Evolutionary conservation across 768 basidiomycete genomes (phyloP), one percentile per base, ranked within the genome.

Genomic region (Kondoa subrosea): DNA sequence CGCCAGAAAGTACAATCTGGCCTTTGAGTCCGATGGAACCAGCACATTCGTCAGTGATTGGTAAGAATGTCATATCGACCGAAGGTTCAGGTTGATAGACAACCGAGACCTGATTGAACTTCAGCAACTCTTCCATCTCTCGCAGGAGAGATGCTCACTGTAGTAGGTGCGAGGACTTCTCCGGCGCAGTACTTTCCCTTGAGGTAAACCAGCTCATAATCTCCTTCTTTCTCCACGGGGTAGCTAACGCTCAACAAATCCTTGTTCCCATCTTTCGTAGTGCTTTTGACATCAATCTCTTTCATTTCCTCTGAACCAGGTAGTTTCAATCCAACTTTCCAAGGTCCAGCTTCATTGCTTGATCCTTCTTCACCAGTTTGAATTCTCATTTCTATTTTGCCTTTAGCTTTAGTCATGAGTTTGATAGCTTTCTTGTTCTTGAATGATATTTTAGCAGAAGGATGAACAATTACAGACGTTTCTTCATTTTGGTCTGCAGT

Each of bases 11-110:
- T 67, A 91, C 82, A 63, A 95, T 83, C 2, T 87, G 85, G 1
- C 88, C 91, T 15, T 86, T 86, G 60, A 93, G 88, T 4, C 93
- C 92, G 21, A 88, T 91, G 73, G 95, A 92, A 67, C 78, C 78
- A 4, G 78, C 77, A 57, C 78, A 70, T 77, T 61, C n/a, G 34
- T 70, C 61, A 25, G 61, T 26, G 29, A 68, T 29, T 15, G 69
- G 66, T 58, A 70, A 27, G 56, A 58, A 29, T 56, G 34, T 15
- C 69, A 93, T 88, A 73, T 92, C 86, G 27, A 89, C 88, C 1
- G 83, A 84, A 1, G 91, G 91, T 32, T 81, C 74, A 2, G 89
- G 87, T 70, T 83, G 82, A 29, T 61, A 64, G 56, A 78, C 72
- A 15, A 74, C 71, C 66, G 68, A 74, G 68, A 30, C 33, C 30